Percentiles rank a stretch among this genome's conserved stretches.
phyloP scores from a whole-genome alignment of 2,329 filamentous ascomycete genomes.

The Aaosphaeria arxii region DNA sequence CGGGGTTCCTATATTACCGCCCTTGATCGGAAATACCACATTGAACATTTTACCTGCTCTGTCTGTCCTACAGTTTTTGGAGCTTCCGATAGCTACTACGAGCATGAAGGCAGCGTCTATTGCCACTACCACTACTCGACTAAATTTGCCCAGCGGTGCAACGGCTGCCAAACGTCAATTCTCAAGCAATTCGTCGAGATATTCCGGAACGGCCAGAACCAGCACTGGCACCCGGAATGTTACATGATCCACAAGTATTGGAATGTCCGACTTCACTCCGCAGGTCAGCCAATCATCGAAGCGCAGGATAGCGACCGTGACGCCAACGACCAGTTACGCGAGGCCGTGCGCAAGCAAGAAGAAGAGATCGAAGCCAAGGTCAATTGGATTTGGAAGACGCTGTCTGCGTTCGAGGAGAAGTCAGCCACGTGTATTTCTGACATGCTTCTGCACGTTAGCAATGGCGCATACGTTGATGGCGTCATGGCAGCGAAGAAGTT shows the following conservation, averaged over 20 bases:
- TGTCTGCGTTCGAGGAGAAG: constrained; percentile 96
- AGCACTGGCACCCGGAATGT: constrained; percentile 99
- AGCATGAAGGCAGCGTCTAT: constrained; percentile 93
- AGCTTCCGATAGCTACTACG: constrained; percentile 97
- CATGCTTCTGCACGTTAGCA: constrained; percentile 98
- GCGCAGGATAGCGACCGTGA: constrained; percentile 45
- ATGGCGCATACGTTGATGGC: constrained; percentile 92
- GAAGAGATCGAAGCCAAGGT: constrained; percentile 98
- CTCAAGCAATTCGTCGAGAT: constrained; percentile 99
- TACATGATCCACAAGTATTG: constrained; percentile 99
- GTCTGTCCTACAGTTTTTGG: constrained; percentile 97
- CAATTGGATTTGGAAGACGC: constrained; percentile 94
- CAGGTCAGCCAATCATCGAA: constrained; percentile 38
- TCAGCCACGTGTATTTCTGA: constrained; percentile 98
- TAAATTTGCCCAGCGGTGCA: constrained; percentile 92
- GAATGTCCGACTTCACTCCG: constrained; percentile 77
- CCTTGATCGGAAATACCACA: constrained; percentile 91
- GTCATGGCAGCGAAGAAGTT: constrained; percentile 94
- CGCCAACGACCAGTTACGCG: constrained; percentile 66
- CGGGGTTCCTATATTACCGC: constrained; percentile 98
- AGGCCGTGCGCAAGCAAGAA: constrained; percentile 77
- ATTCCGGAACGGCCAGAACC: constrained; percentile 94
- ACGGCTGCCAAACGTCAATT: constrained; percentile 94
- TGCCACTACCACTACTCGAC: constrained; percentile 99
- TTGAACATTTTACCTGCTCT: constrained; percentile 98